These are phyloP conservation scores for Phytopythium litorale DNA, from an alignment of 352 stramenopile genomes.

Conservation along the genomic window DNA sequence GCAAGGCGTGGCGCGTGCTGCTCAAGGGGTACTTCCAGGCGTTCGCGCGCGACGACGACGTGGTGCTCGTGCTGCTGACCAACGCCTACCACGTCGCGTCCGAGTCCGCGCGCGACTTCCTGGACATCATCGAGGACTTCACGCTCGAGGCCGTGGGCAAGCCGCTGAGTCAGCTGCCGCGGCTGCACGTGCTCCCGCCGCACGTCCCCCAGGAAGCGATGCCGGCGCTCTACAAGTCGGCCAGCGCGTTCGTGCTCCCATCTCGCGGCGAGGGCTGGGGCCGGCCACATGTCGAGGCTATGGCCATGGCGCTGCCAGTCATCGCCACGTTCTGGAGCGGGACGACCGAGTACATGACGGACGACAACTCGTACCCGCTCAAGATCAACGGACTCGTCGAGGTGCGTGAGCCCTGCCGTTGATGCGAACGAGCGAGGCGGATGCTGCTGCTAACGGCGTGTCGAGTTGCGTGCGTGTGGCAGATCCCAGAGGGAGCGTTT, in stretches of 20 bases:
- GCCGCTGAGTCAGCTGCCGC: conserved; percentile 39
- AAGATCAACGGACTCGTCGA: conserved; percentile 75
- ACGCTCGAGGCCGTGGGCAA: conserved; percentile 38
- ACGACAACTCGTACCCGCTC: conserved; percentile 83
- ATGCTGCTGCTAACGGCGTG: background rate
- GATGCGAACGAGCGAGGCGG: background rate
- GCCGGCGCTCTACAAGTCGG: conserved; percentile 70
- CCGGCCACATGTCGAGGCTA: conserved; percentile 91
- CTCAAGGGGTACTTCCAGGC: conserved; percentile 79
- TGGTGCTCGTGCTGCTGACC: conserved; percentile 84
- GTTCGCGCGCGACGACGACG: conserved; percentile 57
- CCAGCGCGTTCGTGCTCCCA: conserved; percentile 86
- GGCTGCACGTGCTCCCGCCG: conserved; percentile 58
- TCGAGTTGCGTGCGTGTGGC: background rate
- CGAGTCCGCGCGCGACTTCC: conserved; percentile 44
- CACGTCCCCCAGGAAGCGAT: conserved; percentile 53
- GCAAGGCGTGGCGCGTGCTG: conserved; percentile 90
- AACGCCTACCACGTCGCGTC: conserved; percentile 78
- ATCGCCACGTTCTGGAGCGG: conserved; percentile 93
- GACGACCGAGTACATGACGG: conserved; percentile 86
- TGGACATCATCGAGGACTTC: conserved; percentile 54
- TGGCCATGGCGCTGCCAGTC: conserved; percentile 89
- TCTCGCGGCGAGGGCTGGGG: conserved; percentile 94
- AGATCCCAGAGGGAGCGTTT: conserved; percentile 82
- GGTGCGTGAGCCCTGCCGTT: conserved; percentile 30